phyloP scores from a whole-genome alignment of 108 stramenopile species.

The Cyclotella sp. region DNA sequence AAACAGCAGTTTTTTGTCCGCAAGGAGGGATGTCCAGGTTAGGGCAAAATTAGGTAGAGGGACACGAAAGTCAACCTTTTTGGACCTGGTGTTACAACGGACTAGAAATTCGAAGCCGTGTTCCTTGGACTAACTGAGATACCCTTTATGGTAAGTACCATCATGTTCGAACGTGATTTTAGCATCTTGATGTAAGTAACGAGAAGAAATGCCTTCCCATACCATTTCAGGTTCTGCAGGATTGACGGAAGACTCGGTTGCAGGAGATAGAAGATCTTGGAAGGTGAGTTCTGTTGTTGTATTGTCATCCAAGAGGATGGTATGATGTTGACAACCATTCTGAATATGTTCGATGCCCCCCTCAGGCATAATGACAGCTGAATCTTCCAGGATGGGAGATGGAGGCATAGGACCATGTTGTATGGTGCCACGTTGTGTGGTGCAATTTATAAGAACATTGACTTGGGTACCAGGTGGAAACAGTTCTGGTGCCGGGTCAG shows the following conservation, averaged over 20 bases:
- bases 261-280: background rate
- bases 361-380: background rate
- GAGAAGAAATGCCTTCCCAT: background rate
- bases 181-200: background rate
- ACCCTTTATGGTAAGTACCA: constrained; percentile 18
- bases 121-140: background rate
- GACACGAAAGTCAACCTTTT: constrained; percentile 3
- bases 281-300: background rate
- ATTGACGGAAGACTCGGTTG: background rate
- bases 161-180: constrained; percentile 9
- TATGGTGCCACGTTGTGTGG: background rate
- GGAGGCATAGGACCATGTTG: background rate
- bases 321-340: too few relatives aligned
- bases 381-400: background rate
- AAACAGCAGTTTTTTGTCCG: background rate
- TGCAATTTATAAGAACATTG: background rate
- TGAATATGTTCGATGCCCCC: background rate
- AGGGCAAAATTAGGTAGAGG: constrained; percentile 13
- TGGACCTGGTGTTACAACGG: background rate
- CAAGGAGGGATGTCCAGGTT: constrained; percentile 3
- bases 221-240: background rate
- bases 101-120: background rate
- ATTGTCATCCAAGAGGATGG: constrained; percentile 9
- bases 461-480: constrained; percentile 19
- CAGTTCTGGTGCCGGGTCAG: constrained; percentile 6